Evolutionary conservation across 192 early-diverging fungal species (phyloP), one percentile per base, ranked within the genome.

Genomic region (Phycomyces blakesleeanus): DNA sequence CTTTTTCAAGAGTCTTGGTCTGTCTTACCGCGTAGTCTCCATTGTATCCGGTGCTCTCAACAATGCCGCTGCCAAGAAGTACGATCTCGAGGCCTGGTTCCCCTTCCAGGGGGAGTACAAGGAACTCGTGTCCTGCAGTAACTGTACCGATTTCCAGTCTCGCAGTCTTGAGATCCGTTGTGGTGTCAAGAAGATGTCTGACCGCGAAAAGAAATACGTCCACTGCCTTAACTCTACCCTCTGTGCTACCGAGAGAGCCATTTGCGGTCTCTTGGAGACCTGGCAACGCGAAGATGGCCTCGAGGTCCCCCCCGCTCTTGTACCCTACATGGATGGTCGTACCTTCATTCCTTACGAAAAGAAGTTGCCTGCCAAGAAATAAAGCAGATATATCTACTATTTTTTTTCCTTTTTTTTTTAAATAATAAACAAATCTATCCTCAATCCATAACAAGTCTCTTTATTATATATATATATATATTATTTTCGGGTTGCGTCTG

Each of bases 51-150:
- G 94, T 22, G 96, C 97, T 1, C 85, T 99, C 38, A 99, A 99
- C 83, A 95, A 98, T 60, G 95, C 97, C 42, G 97, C 97, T 18
- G 97, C 97, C 68, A 96, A 97, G 69, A 99, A 99, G 83, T 98
- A 94, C 79, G 97, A 99, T 75, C 78, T 99, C 37, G 97, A 99
- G 79, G 96, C 96, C 27, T 99, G 93, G 92, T 99, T 99, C 91
- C 97, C 97, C 55, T 93, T 88, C 87, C 97, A 98, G 76, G 89
- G 88, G 64, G 92, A 92, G 66, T 99, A 93, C 81, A 96, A 96
- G 83, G 97, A 99, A 79, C 86, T 99, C 27, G 97, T 99, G 51
- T 94, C 92, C 42, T 97, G 95, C 88, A 93, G 90, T 51, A 99
- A 99, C 91, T 99, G 97, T 80, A 98, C 96, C 22, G 97, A 98